Conservation (phyloP, 495 filamentous ascomycete genomes). For the Ramalina peruviana region DNA sequence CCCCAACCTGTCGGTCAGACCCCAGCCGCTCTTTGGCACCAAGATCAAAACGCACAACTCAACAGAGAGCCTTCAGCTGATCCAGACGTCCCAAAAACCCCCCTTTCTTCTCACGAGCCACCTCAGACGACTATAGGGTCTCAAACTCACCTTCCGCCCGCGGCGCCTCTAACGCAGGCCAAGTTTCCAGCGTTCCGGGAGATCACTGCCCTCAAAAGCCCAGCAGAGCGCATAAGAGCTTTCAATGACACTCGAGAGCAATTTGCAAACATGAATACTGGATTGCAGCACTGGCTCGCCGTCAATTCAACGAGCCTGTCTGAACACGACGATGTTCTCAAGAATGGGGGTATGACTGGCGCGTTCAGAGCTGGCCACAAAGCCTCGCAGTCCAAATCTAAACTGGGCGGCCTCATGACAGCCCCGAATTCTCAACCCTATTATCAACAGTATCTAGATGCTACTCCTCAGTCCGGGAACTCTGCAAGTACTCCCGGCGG, state of each 20-base stretch:
- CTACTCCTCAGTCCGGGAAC: conserved; percentile 19
- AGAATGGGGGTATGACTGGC: conserved; percentile 21
- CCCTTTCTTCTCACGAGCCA: not conserved
- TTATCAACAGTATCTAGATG: conserved; percentile 34
- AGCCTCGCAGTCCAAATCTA: conserved; percentile 26
- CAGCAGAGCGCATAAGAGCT: conserved; percentile 49
- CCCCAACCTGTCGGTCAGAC: no score
- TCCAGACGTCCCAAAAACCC: not conserved
- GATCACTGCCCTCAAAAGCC: conserved; percentile 48
- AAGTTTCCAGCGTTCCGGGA: conserved; percentile 51
- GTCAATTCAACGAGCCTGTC: conserved; percentile 34
- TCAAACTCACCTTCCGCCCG: conserved; percentile 8
- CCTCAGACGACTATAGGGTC: not conserved
- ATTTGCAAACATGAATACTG: conserved; percentile 57
- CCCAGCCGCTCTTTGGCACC: no score
- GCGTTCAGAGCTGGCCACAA: conserved; percentile 17
- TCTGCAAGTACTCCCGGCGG: conserved; percentile 24
- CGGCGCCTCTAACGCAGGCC: conserved; percentile 12
- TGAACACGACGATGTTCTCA: conserved; percentile 34
- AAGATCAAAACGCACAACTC: no score
- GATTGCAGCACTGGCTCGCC: conserved; percentile 59
- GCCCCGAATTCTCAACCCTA: conserved; percentile 32
- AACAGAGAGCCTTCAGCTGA: not conserved
- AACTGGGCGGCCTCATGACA: conserved; percentile 29
- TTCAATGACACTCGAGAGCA: conserved; percentile 56